A percentile compares a stretch with the other conserved stretches of the same genome.
These are phyloP conservation scores for Moniliophthora roreri DNA, from an alignment of 1,284 basidiomycete genomes.

Conservation along the genomic window DNA sequence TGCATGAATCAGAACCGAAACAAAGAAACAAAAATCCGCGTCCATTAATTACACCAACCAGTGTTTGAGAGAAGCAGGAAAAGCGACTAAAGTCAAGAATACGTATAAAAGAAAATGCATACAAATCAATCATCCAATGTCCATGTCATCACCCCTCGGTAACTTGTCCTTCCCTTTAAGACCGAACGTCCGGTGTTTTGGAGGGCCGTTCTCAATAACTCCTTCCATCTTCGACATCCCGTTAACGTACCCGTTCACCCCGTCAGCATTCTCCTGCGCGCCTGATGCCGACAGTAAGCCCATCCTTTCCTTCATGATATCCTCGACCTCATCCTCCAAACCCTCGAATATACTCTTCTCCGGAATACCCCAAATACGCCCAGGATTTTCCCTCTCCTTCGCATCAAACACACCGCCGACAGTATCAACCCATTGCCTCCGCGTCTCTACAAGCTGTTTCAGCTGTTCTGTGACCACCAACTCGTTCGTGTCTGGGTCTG, in stretches of 20 bases:
- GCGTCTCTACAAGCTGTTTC: conserved; percentile 65
- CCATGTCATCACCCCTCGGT: conserved; percentile 51
- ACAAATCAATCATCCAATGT: conserved; percentile 38
- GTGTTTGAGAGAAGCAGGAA: not conserved
- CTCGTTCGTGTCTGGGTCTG: conserved; percentile 60
- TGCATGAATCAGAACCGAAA: not conserved
- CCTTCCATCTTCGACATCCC: conserved; percentile 17
- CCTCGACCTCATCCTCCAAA: conserved; percentile 62
- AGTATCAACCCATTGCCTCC: conserved; percentile 71
- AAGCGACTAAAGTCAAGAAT: not conserved
- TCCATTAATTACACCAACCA: not conserved
- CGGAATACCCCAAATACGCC: conserved; percentile 76
- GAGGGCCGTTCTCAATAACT: conserved; percentile 11
- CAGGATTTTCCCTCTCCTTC: conserved; percentile 61
- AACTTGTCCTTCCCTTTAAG: conserved; percentile 42
- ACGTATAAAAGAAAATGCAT: not conserved
- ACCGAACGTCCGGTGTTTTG: conserved; percentile 18
- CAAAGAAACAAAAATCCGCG: not conserved
- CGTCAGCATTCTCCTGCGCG: not conserved
- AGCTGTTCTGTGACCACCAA: conserved; percentile 73
- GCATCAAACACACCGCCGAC: conserved; percentile 69
- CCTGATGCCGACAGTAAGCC: not conserved
- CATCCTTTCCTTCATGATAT: conserved; percentile 21
- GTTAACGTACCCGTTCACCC: conserved; percentile 13
- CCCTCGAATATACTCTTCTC: conserved; percentile 72